Conservation (phyloP, 768 basidiomycete species). For the Leccinum aurantiacum region DNA sequence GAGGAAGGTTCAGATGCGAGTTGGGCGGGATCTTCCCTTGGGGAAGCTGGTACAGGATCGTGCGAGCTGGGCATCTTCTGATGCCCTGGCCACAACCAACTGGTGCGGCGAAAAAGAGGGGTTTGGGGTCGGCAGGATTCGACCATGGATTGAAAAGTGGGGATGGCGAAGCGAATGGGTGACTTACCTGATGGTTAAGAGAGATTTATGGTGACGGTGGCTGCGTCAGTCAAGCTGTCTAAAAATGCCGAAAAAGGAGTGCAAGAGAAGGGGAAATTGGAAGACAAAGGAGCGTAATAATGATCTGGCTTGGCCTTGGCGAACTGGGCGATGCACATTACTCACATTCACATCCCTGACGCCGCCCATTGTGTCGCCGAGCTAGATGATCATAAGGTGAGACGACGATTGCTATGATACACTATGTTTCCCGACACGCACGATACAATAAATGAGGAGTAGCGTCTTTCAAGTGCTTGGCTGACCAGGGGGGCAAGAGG, state of each 20-base stretch:
- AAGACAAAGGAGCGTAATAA: constrained; percentile 1
- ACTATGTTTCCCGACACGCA: constrained; percentile 8
- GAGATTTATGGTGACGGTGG: constrained; percentile 27
- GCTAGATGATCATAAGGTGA: neutral
- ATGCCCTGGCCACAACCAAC: constrained; percentile 31
- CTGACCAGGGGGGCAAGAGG: no score
- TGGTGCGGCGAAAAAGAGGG: constrained; percentile 22
- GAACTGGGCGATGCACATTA: constrained; percentile 14
- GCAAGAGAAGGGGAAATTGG: constrained; percentile 10
- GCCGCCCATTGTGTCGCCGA: constrained; percentile 21
- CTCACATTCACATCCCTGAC: constrained; percentile 33
- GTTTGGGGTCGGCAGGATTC: constrained; percentile 12
- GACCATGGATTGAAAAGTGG: constrained; percentile 22
- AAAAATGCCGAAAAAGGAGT: constrained; percentile 24
- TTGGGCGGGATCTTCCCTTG: constrained; percentile 16
- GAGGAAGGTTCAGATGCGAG: neutral
- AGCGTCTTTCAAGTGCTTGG: no score
- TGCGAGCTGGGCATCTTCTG: constrained; percentile 20
- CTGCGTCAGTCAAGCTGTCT: constrained; percentile 31
- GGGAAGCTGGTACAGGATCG: constrained; percentile 21
- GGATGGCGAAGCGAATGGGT: constrained; percentile 15
- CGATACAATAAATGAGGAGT: neutral
- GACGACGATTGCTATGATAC: neutral
- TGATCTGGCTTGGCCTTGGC: constrained; percentile 22
- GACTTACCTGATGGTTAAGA: constrained; percentile 33